Base-by-base conservation (phyloP, 768 basidiomycete species). In the Termitomyces sp. region DNA sequence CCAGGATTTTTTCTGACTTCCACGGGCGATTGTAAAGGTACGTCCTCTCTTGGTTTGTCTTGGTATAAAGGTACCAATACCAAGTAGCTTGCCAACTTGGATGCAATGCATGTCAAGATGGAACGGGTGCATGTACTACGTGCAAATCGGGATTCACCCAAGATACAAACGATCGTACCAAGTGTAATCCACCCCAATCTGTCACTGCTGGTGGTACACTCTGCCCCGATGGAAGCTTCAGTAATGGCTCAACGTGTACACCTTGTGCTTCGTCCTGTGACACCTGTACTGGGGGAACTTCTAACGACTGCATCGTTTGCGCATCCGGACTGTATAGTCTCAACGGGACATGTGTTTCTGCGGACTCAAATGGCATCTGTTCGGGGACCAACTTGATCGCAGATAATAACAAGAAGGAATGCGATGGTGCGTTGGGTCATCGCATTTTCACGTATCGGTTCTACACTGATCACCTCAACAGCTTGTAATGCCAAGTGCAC, bases 401-500 rank as follows among this genome's bases (percentile, higher is more conserved):
- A 16, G 88, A 94, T 58, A 90, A 89, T 57, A 78, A 80, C 64
- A 94, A 91, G 71, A 71, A 76, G 16, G 84, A 84, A 53, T 94
- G 92, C 63, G 89, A 94, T 62, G 79, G 90, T 91, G 62, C 63
- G 86, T 76, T 35, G 39, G 6, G 32, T 47, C 1, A 46, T 20
- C 27, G 48, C 38, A 15, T 18, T 12, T 46, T 33, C 1, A n/a
- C n/a, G n/a, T n/a, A n/a, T n/a, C n/a, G n/a, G n/a, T n/a, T n/a
- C n/a, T n/a, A n/a, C 23, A 12, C 32, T 56, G 9, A 22, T 51
- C 13, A 25, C n/a, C n/a, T n/a, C n/a, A 52, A 12, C 53, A 91
- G 89, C 77, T 52, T 93, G 92, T 63, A 89, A 89, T 2, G 71
- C 86, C 0, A 88, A 86, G 60, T 94, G 91, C 65, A 88, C 87